These are phyloP conservation scores for Serendipita sp. DNA, from an alignment of 768 basidiomycete genomes.

Conservation along the genomic window DNA sequence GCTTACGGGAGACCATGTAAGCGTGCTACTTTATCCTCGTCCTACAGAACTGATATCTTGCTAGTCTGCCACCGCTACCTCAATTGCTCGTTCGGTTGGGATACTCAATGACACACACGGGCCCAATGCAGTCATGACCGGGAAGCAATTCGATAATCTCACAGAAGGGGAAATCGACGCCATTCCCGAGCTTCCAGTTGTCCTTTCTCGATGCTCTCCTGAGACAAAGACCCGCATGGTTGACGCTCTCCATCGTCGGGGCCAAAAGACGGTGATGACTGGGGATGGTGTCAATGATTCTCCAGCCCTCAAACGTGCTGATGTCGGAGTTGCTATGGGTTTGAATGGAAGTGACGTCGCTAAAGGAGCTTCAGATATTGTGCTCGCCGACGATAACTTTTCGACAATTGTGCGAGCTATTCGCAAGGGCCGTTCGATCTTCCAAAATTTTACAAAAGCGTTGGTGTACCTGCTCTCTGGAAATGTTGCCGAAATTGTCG, in stretches of 20 bases:
- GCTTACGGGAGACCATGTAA: slow-evolving; percentile 36
- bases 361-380: slow-evolving; percentile 43
- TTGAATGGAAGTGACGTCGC: slow-evolving; percentile 40
- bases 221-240: slow-evolving; percentile 42
- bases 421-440: slow-evolving; percentile 46
- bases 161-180: slow-evolving; percentile 37
- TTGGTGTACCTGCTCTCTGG: slow-evolving; percentile 36
- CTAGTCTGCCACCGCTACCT: slow-evolving; percentile 30
- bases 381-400: slow-evolving; percentile 51
- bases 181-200: slow-evolving; percentile 32
- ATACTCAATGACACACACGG: slow-evolving; percentile 22
- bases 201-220: slow-evolving; percentile 43
- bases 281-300: slow-evolving; percentile 42
- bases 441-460: slow-evolving; percentile 42
- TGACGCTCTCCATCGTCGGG: slow-evolving; percentile 39
- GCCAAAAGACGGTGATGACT: slow-evolving; percentile 40
- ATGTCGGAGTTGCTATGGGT: slow-evolving; percentile 48
- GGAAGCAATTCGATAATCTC: slow-evolving; percentile 36
- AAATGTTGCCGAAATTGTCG: slow-evolving; percentile 39
- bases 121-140: slow-evolving; percentile 22
- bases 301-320: slow-evolving; percentile 39
- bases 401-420: slow-evolving; percentile 48
- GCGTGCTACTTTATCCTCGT: not conserved
- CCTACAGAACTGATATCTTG: not conserved
- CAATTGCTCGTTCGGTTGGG: slow-evolving; percentile 35